Evolutionary conservation across 2,329 filamentous ascomycete genomes (phyloP).

Genomic region (Verticillium nonalfalfae): DNA sequence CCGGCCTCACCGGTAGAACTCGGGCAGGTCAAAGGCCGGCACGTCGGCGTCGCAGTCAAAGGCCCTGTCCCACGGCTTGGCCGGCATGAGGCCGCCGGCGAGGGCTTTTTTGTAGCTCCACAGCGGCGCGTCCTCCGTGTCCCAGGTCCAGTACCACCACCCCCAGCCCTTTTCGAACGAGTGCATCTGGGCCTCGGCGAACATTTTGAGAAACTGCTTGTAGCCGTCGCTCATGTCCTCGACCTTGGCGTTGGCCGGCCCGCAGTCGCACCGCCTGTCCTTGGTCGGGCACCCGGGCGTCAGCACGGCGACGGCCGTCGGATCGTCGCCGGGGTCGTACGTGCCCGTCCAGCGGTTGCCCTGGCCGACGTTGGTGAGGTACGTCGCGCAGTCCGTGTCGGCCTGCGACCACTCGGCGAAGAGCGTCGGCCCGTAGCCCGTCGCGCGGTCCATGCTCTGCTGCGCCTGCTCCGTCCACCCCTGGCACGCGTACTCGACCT

Average conservation of each 20-base stretch:
- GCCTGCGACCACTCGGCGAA: constrained; percentile 98
- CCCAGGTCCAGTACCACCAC: constrained; percentile 99
- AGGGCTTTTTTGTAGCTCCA: constrained; percentile 89
- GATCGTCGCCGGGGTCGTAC: constrained; percentile 58
- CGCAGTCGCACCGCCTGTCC: constrained; percentile 64
- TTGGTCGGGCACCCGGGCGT: constrained; percentile 68
- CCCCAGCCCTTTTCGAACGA: constrained; percentile 91
- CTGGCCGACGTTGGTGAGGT: constrained; percentile 83
- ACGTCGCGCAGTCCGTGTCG: constrained; percentile 85
- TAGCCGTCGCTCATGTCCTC: constrained; percentile 64
- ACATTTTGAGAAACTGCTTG: constrained; percentile 79
- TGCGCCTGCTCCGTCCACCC: constrained; percentile 79
- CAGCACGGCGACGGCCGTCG: constrained; percentile 48
- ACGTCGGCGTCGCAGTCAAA: constrained; percentile 61
- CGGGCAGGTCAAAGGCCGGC: constrained; percentile 47
- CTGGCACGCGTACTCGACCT: constrained; percentile 80
- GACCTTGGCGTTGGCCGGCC: constrained; percentile 67
- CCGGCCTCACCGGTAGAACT: constrained; percentile 34
- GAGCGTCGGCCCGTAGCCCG: constrained; percentile 87
- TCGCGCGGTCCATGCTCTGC: constrained; percentile 63
- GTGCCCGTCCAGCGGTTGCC: constrained; percentile 93
- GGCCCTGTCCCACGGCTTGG: constrained; percentile 62
- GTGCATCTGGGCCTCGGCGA: constrained; percentile 94
- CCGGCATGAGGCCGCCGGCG: constrained; percentile 71
- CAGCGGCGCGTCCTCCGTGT: constrained; percentile 77